Base-by-base conservation (phyloP, 495 filamentous ascomycete species). In the Lineolata rhizophorae region DNA sequence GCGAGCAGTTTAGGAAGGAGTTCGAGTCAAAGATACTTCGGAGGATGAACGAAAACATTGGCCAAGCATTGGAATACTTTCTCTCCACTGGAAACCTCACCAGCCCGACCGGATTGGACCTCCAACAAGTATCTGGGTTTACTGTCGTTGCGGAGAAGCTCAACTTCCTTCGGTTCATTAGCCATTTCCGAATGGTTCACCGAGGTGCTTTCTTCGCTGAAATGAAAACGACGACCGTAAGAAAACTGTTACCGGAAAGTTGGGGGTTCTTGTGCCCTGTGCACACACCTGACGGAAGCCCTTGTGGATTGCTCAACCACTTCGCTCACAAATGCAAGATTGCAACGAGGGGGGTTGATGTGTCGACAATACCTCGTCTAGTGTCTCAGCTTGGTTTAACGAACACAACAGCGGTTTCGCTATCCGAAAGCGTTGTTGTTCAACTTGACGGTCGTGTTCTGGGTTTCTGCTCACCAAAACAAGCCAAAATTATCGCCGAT, bases 111-210 rank as follows among this genome's bases (percentile, higher is more conserved):
- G 87, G 87, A 43, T 62, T 97, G 28, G 87, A 95, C 64, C 51
- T 94, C 38, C 85, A 94, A 41, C 87, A 97, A 48, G 67, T 72
- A 1, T 90, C 87, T 18, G 87, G 87, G 35, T 97, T 87, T 54
- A 90, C 78, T 0, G 78, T 97, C 22, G 85, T 94, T 34, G 87
- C 87, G 3, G 87, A 97, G 53, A 95, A 95, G 62, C 83, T 95
- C 46, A 97, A 97, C 61, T 97, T 95, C 58, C 74, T 90, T 45
- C 77, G 87, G 41, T 97, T 97, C 57, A 90, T 97, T 56, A 85
- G 79, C 58, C 87, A 97, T 50, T 97, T 97, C 62, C 81, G 87
- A 31, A 94, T 93, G 82, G 82, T 97, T 37, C 87, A 97, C 53
- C 65, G 87, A 71, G 87, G 87, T 56, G 87, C 79, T 53, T 95